Evolutionary conservation across 2,329 filamentous ascomycete genomes (phyloP).

Genomic region (Scytalidium sp.): DNA sequence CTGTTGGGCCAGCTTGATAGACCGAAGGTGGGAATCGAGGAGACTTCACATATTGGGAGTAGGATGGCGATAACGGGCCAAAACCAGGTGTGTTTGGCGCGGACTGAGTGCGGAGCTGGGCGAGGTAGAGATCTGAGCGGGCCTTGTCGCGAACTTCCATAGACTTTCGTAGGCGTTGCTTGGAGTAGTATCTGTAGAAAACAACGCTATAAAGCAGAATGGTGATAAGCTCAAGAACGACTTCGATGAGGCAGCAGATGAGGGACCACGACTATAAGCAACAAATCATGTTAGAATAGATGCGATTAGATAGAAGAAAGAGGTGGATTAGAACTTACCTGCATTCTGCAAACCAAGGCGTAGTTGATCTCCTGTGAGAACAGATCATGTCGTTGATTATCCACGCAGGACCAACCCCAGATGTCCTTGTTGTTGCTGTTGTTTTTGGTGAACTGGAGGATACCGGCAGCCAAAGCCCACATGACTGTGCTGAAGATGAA

Average conservation of each 20-base stretch:
- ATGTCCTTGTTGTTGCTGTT: constrained; percentile 79
- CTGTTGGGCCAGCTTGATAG: constrained; percentile 49
- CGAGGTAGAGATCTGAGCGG: constrained; percentile 91
- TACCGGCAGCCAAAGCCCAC: constrained; percentile 82
- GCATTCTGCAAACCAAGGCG: constrained; percentile 83
- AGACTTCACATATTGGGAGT: constrained; percentile 34
- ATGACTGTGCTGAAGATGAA: constrained; percentile 91
- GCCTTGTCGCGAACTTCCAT: constrained; percentile 96
- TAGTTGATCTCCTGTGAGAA: constrained; percentile 84
- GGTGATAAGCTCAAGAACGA: constrained; percentile 87
- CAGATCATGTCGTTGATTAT: constrained; percentile 76
- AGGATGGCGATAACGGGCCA: constrained; percentile 63
- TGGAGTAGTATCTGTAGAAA: constrained; percentile 97
- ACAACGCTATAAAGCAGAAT: constrained; percentile 91
- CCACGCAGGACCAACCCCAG: constrained; percentile 97
- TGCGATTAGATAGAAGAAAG: neutral
- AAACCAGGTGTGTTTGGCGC: constrained; percentile 94
- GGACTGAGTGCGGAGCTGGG: constrained; percentile 77
- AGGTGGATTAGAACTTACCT: constrained; percentile 47
- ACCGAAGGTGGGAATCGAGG: constrained; percentile 58
- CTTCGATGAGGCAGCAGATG: constrained; percentile 95
- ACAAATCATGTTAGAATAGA: constrained; percentile 6
- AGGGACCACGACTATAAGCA: constrained; percentile 81
- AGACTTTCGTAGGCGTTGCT: constrained; percentile 90
- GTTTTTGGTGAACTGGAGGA: constrained; percentile 76